These are phyloP conservation scores for Ceratocystis ficicola DNA, from an alignment of 2,329 filamentous ascomycete species.

Conservation along the genomic window DNA sequence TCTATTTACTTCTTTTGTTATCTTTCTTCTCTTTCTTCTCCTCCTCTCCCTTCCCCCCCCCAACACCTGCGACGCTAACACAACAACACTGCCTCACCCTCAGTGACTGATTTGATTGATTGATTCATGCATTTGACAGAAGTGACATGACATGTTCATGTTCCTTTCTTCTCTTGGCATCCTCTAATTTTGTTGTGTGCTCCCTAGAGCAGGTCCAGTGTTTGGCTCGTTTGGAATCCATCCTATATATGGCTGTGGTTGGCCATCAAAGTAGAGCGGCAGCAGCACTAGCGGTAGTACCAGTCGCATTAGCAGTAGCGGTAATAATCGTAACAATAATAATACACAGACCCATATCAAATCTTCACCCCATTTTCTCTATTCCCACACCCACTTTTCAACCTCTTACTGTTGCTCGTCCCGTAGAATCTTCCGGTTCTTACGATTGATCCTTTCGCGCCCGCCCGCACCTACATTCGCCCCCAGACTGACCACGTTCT, in stretches of 20 bases:
- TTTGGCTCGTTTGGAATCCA: too few relatives aligned
- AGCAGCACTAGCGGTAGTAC: neutral
- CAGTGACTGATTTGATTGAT: neutral
- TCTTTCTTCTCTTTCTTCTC: neutral
- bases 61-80: neutral
- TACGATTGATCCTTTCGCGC: conserved; percentile 20
- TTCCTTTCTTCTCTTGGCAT: too few relatives aligned
- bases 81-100: neutral
- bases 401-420: neutral
- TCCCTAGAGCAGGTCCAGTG: too few relatives aligned
- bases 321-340: conserved; percentile 8
- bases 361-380: neutral
- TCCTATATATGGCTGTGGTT: too few relatives aligned
- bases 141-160: too few relatives aligned
- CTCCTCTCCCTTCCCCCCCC: too few relatives aligned
- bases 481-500: conserved; percentile 46
- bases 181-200: too few relatives aligned
- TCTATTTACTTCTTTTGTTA: neutral
- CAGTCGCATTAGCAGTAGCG: neutral
- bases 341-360: neutral
- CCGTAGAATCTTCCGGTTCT: conserved; percentile 13
- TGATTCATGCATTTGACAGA: too few relatives aligned
- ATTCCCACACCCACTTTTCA: neutral
- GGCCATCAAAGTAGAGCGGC: neutral
- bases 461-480: conserved; percentile 23